Evolutionary conservation across 371 early-diverging fungal genomes (phyloP).

Genomic region (Apophysomyces trapeziformis): DNA sequence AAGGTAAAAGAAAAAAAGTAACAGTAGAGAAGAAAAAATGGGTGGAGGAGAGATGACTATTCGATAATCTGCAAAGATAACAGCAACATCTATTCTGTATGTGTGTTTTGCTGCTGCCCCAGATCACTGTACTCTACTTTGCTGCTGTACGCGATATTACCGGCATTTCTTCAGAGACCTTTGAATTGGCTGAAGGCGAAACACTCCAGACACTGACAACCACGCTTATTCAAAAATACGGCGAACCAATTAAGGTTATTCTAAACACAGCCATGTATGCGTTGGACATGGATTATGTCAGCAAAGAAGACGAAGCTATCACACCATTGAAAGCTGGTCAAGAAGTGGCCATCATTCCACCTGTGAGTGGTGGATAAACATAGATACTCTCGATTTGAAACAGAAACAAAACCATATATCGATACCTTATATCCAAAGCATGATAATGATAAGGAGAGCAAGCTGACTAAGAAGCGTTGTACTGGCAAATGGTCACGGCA

Average conservation of each 20-base stretch:
- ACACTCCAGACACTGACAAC: constrained; percentile 36
- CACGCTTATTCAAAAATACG: constrained; percentile 42
- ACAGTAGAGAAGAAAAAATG: neutral
- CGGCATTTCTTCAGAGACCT: constrained; percentile 39
- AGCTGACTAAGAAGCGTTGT: no score
- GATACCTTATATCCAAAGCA: no score
- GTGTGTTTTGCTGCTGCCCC: no score
- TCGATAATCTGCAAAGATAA: no score
- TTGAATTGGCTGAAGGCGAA: constrained; percentile 34
- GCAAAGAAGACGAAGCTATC: constrained; percentile 34
- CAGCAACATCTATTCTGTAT: no score
- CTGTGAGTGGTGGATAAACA: constrained; percentile 75
- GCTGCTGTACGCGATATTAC: constrained; percentile 66
- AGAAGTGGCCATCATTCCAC: constrained; percentile 77
- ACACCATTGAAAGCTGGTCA: constrained; percentile 50
- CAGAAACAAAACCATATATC: neutral
- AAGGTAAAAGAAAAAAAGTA: neutral
- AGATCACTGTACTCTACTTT: constrained; percentile 63
- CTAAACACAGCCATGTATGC: constrained; percentile 64
- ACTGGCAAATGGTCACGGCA: no score
- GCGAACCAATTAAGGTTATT: constrained; percentile 37
- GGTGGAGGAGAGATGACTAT: neutral
- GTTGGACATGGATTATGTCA: constrained; percentile 72
- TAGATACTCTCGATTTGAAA: neutral
- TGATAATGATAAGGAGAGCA: no score